phyloP scores from a whole-genome alignment of 352 stramenopile genomes.

The Peronospora farinosa region DNA sequence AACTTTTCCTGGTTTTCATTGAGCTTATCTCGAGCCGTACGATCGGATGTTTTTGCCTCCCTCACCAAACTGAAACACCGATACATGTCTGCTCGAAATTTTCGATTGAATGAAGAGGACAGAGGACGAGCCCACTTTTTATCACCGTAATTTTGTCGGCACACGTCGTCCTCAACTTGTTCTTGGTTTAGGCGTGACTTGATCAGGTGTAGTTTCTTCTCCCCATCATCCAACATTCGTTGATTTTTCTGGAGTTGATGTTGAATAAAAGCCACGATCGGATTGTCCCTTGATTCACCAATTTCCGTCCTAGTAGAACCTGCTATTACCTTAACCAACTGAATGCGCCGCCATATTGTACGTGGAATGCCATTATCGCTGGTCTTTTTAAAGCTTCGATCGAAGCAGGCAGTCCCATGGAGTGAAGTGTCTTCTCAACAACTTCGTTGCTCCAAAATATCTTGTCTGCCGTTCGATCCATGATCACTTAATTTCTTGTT shows the following conservation, averaged over 20 bases:
- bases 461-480: slow-evolving; percentile 35
- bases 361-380: slow-evolving; percentile 49
- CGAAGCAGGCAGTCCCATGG: slow-evolving; percentile 60
- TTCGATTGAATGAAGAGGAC: slow-evolving; percentile 47
- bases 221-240: slow-evolving; percentile 38
- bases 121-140: slow-evolving; percentile 52
- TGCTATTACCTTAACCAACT: slow-evolving; percentile 36
- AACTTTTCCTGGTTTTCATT: slow-evolving; percentile 31
- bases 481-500: slow-evolving; percentile 42
- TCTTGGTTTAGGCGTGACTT: slow-evolving; percentile 51
- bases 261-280: slow-evolving; percentile 35
- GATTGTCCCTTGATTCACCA: slow-evolving; percentile 23
- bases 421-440: slow-evolving; percentile 44
- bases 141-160: slow-evolving; percentile 57
- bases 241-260: slow-evolving; percentile 50
- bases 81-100: slow-evolving; percentile 59
- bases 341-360: slow-evolving; percentile 51
- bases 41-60: slow-evolving; percentile 62
- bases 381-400: slow-evolving; percentile 76
- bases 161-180: slow-evolving; percentile 62
- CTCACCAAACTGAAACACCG: slow-evolving; percentile 69
- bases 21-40: slow-evolving; percentile 52
- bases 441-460: slow-evolving; percentile 45
- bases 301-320: slow-evolving; percentile 14
- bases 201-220: slow-evolving; percentile 50